phyloP scores from a whole-genome alignment of 805 yeast genomes.

The Kazachstania kunashirensis region DNA sequence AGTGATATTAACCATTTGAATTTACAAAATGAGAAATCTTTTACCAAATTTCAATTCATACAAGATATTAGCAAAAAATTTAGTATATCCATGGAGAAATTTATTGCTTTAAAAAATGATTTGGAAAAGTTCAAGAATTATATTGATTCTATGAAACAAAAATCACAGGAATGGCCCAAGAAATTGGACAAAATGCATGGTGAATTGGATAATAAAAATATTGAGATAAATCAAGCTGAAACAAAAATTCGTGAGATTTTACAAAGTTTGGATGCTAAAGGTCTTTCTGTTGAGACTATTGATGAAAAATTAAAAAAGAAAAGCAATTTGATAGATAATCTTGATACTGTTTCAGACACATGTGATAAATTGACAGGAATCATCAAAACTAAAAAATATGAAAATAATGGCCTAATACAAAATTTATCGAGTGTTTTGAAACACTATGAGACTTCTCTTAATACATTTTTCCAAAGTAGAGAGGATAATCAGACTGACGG shows the following conservation, averaged over 20 bases:
- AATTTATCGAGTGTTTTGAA: constrained; percentile 43
- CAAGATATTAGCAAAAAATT: constrained; percentile 38
- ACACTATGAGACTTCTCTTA: constrained; percentile 50
- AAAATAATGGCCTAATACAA: constrained; percentile 41
- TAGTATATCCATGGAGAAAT: constrained; percentile 45
- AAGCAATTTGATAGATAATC: constrained; percentile 44
- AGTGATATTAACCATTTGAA: constrained; percentile 36
- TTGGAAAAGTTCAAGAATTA: constrained; percentile 61
- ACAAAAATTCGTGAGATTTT: constrained; percentile 36
- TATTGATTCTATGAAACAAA: constrained; percentile 53
- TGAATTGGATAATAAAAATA: constrained; percentile 37
- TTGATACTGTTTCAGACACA: constrained; percentile 39
- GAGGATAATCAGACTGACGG: constrained; percentile 10
- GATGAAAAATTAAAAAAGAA: constrained; percentile 55
- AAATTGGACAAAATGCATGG: constrained; percentile 46
- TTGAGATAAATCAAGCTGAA: constrained; percentile 35
- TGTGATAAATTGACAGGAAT: constrained; percentile 39
- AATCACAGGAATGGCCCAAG: constrained; percentile 55
- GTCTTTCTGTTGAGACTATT: constrained; percentile 52
- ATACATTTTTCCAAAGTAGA: constrained; percentile 22
- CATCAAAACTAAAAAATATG: constrained; percentile 41
- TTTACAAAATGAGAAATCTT: constrained; percentile 34
- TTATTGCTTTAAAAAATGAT: constrained; percentile 60
- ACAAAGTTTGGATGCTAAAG: constrained; percentile 39
- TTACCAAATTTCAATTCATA: constrained; percentile 33